A percentile compares a stretch with the other conserved stretches of the same genome.
These are phyloP conservation scores for Ophiosphaerella korrae DNA, from an alignment of 2,329 filamentous ascomycete species.

Conservation along the genomic window DNA sequence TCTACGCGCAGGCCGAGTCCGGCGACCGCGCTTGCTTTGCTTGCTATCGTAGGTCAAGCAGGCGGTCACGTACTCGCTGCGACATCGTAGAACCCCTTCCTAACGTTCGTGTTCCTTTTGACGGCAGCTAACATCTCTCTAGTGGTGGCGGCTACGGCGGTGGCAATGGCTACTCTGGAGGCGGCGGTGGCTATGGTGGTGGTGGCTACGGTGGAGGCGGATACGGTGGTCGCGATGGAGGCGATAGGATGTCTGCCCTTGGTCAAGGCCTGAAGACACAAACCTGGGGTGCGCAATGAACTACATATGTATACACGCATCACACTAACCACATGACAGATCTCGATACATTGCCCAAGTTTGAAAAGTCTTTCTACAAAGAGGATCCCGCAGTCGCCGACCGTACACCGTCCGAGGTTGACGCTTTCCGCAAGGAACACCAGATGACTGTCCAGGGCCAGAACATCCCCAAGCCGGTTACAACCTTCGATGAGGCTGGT, in stretches of 20 bases:
- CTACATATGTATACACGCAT: neutral
- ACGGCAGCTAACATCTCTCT: constrained; percentile 33
- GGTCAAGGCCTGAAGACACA: constrained; percentile 87
- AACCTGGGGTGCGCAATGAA: constrained; percentile 74
- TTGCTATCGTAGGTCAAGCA: constrained; percentile 25
- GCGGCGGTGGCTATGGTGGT: constrained; percentile 63
- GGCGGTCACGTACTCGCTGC: constrained; percentile 34
- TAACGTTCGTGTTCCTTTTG: constrained; percentile 10
- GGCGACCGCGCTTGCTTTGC: constrained; percentile 28
- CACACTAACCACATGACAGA: constrained; percentile 61
- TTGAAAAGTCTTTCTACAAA: constrained; percentile 99
- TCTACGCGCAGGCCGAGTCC: constrained; percentile 39
- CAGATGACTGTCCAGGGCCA: constrained; percentile 81
- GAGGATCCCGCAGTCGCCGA: constrained; percentile 79
- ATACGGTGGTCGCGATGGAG: constrained; percentile 60
- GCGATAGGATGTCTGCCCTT: constrained; percentile 93
- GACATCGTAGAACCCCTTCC: constrained; percentile 36
- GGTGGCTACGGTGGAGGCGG: constrained; percentile 57
- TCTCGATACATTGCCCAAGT: constrained; percentile 80
- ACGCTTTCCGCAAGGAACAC: constrained; percentile 83
- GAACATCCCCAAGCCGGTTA: constrained; percentile 89
- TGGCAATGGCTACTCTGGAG: constrained; percentile 17
- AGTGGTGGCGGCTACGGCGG: constrained; percentile 40
- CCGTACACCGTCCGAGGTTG: constrained; percentile 79
- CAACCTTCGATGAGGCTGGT: constrained; percentile 96